A percentile compares a stretch with the other conserved stretches of the same genome.
phyloP scores from a whole-genome alignment of 2,329 filamentous ascomycete genomes.

The Dactylonectria estremocensis region DNA sequence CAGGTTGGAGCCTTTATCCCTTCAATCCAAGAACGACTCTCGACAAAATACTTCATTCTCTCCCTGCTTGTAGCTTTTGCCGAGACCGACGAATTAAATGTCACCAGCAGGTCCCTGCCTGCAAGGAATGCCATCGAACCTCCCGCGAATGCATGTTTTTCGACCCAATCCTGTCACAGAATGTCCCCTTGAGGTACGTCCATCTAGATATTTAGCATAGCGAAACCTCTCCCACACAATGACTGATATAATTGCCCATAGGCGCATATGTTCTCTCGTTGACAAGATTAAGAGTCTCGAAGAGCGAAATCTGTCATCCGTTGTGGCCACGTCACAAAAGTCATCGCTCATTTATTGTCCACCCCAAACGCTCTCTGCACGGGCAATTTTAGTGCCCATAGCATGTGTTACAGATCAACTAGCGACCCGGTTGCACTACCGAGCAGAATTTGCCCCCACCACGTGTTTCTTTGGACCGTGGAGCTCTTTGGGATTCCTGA shows the following conservation, averaged over 20 bases:
- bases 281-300: neutral
- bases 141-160: slow-evolving; percentile 5
- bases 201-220: too few relatives aligned
- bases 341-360: neutral
- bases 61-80: slow-evolving; percentile 35
- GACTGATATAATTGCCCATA: neutral
- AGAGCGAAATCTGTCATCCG: neutral
- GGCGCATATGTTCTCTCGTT: neutral
- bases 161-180: slow-evolving; percentile 5
- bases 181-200: neutral
- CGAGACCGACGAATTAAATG: slow-evolving; percentile 34
- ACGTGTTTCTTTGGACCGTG: neutral
- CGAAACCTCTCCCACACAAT: too few relatives aligned
- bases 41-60: neutral
- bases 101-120: slow-evolving; percentile 29
- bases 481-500: neutral
- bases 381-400: neutral
- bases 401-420: neutral
- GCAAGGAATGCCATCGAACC: slow-evolving; percentile 8
- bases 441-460: neutral
- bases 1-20: neutral
- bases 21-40: neutral
- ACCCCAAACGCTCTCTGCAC: neutral
- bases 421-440: neutral
- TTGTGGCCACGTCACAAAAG: neutral